phyloP scores from a whole-genome alignment of 2,329 filamentous ascomycete genomes.

The Trichophyton benhamiae region DNA sequence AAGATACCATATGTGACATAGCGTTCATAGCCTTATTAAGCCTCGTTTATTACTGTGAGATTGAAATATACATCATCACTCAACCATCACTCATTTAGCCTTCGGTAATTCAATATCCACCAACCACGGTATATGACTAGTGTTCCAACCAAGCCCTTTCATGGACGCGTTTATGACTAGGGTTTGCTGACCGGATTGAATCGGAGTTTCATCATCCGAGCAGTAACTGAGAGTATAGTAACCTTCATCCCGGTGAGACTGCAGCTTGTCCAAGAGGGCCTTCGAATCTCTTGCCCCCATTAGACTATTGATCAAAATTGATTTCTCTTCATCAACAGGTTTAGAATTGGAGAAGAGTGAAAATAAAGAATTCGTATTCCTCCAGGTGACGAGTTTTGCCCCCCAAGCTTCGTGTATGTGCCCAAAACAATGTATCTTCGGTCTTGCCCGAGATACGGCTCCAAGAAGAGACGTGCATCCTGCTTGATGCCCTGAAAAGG shows the following conservation, averaged over 20 bases:
- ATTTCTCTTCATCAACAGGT: constrained; percentile 33
- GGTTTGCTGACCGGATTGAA: constrained; percentile 36
- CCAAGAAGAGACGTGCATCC: constrained; percentile 25
- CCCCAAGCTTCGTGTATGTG: constrained; percentile 45
- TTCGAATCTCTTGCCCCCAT: neutral
- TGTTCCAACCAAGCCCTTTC: constrained; percentile 32
- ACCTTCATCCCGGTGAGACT: neutral
- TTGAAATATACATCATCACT: neutral
- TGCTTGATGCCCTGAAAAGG: constrained; percentile 19
- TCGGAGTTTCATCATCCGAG: neutral
- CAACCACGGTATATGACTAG: constrained; percentile 42
- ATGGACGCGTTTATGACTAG: constrained; percentile 51
- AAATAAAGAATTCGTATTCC: constrained; percentile 16
- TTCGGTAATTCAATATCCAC: constrained; percentile 38
- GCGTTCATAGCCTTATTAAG: neutral
- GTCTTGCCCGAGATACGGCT: constrained; percentile 22
- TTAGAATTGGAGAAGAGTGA: constrained; percentile 33
- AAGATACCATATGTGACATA: neutral
- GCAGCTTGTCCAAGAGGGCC: neutral
- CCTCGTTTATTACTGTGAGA: neutral
- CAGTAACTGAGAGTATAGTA: neutral
- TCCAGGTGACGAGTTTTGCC: constrained; percentile 43
- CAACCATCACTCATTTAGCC: neutral
- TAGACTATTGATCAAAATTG: neutral
- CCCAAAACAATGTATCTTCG: constrained; percentile 31